Evolutionary conservation across 495 filamentous ascomycete species (phyloP), one percentile per base, ranked within the genome.

Genomic region (Zalerion maritima): DNA sequence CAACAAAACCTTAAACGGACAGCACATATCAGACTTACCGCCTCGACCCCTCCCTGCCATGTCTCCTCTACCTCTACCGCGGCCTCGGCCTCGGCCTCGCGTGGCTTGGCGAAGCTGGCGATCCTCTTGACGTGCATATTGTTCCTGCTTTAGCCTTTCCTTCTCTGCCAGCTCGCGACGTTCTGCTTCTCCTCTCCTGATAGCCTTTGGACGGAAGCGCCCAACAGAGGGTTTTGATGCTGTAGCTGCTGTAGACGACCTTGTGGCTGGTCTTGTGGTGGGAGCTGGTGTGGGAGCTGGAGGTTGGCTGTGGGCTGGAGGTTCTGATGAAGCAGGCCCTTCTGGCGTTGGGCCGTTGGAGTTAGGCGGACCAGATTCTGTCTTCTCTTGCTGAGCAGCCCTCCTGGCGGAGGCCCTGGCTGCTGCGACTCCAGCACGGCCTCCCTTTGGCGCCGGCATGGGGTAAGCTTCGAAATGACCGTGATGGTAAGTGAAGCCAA

Each of bases 171-270:
- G 32, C 23, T 39, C 47, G n/a, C 38, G 38, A n/a, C 60, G 43
- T 31, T 64, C 60, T 3, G 48, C 41, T 14, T 57, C 50, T 32
- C 50, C 55, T 28, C 58, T 40, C 5, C 60, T 46, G 8, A 62
- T 37, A 2, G 42, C 55, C 33, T 58, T 64, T 1, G 60, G 60
- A 25, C 47, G 56, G 35, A 60, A 58, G 19, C 48, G 32, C 14
- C 41, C 36, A 22, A 34, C 28, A 22, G 24, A 29, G 14, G 38
- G 38, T 24, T 43, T 42, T 5, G 38, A 23, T 12, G 43, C 4
- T 27, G 22, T 35, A 21, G 41, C 28, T 10, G 43, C 28, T 26
- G 28, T 40, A 17, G 46, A 41, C 16, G 29, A 25, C 16, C 36
- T 35, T 17, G 32, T 12, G 26, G 22, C n/a, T n/a, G n/a, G n/a